phyloP scores from a whole-genome alignment of 257 asterid species.

The Solanum acaule region DNA sequence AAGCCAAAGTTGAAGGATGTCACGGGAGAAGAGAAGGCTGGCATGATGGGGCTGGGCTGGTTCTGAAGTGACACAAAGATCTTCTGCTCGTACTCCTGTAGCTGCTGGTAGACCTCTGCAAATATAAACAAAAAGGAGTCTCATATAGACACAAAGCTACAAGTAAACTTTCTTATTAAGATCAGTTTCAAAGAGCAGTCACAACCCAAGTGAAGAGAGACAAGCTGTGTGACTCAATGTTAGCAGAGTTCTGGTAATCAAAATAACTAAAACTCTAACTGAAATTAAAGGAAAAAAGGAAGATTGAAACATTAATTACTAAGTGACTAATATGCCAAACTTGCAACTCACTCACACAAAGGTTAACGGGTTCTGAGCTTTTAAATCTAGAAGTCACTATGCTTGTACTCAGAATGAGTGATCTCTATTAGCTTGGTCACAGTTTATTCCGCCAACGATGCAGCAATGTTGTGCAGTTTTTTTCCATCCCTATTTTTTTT shows the following conservation, averaged over 20 bases:
- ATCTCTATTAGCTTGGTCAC: not conserved
- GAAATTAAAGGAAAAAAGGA: not conserved
- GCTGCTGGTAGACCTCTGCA: constrained; percentile 59
- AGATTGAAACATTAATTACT: not conserved
- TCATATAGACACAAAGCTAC: not conserved
- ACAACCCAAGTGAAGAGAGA: not conserved
- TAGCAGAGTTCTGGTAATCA: not conserved
- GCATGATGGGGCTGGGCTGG: constrained; percentile 2
- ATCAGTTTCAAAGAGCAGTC: not conserved
- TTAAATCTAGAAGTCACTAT: not conserved
- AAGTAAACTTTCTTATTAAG: not conserved
- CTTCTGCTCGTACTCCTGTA: constrained; percentile 68
- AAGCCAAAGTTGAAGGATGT: constrained; percentile 74
- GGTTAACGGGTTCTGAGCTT: not conserved
- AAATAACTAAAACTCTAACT: not conserved
- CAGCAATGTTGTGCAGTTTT: not conserved
- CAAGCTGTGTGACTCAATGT: not conserved
- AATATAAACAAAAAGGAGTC: not conserved
- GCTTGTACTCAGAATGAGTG: not conserved
- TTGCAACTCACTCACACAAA: not conserved
- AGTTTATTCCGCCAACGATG: not conserved
- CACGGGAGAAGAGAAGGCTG: constrained; percentile 20
- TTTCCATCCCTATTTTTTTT: not conserved
- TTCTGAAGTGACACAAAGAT: constrained; percentile 30
- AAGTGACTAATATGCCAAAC: not conserved